phyloP scores from a whole-genome alignment of 2,329 filamentous ascomycete species.

The Alternaria sp. region DNA sequence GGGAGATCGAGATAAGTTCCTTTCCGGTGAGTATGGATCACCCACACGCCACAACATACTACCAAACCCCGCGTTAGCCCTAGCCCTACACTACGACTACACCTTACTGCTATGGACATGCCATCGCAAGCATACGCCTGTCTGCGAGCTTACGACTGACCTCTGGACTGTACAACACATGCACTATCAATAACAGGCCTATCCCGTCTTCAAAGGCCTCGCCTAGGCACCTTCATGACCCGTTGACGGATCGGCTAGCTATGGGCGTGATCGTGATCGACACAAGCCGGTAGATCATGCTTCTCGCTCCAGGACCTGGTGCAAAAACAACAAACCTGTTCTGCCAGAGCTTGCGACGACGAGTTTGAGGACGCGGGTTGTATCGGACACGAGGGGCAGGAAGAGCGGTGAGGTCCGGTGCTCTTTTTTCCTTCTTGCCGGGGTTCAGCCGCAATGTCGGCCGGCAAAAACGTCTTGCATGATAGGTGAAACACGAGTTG shows the following conservation, averaged over 20 bases:
- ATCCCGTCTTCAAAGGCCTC: background rate
- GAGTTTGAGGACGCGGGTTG: background rate
- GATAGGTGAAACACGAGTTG: background rate
- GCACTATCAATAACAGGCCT: background rate
- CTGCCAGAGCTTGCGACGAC: background rate
- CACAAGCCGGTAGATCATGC: constrained; percentile 5
- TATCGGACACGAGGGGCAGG: background rate
- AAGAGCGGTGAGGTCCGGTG: background rate
- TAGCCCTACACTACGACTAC: background rate
- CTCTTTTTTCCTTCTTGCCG: background rate
- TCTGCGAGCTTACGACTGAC: background rate
- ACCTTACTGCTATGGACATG: background rate
- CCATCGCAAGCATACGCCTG: constrained; percentile 2
- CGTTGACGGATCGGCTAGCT: background rate
- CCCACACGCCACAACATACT: background rate
- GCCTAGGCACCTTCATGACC: constrained; percentile 1
- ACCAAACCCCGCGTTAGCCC: background rate
- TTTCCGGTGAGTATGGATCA: background rate
- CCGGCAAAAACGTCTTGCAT: background rate
- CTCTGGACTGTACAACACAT: background rate
- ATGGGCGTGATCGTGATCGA: constrained; percentile 3
- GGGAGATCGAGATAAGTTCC: constrained; percentile 1
- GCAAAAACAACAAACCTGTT: background rate
- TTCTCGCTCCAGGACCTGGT: background rate
- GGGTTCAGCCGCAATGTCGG: background rate